These are phyloP conservation scores for Wickerhamomyces alni DNA, from an alignment of 805 yeast genomes.

Conservation along the genomic window DNA sequence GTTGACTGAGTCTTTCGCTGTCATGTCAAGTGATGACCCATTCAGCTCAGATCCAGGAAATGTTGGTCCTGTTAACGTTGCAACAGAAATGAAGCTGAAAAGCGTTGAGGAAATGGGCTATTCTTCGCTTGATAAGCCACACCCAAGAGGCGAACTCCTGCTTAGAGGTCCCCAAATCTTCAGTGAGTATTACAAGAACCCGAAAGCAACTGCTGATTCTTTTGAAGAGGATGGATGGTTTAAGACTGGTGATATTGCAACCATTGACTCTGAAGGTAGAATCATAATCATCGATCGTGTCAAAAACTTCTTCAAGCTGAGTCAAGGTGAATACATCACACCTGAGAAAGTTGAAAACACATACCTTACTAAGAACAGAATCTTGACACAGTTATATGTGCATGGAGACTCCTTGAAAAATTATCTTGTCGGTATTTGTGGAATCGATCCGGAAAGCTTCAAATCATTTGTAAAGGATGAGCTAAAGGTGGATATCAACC, in stretches of 20 bases:
- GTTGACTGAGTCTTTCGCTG: constrained; percentile 60
- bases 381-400: constrained; percentile 40
- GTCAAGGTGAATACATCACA: constrained; percentile 54
- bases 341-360: constrained; percentile 60
- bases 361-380: constrained; percentile 38
- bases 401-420: constrained; percentile 53
- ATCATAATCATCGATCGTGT: constrained; percentile 51
- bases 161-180: constrained; percentile 53
- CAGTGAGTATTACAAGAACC: constrained; percentile 42
- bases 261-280: constrained; percentile 29
- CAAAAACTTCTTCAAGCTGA: constrained; percentile 60
- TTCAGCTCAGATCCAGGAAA: constrained; percentile 34
- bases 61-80: constrained; percentile 44
- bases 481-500: constrained; percentile 1
- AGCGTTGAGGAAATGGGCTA: constrained; percentile 49
- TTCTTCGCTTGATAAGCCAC: constrained; percentile 37
- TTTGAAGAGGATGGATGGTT: constrained; percentile 49
- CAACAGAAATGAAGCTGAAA: constrained; percentile 45
- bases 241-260: constrained; percentile 52
- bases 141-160: constrained; percentile 48
- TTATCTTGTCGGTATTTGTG: constrained; percentile 48
- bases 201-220: constrained; percentile 39
- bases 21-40: constrained; percentile 33
- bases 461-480: constrained; percentile 9
- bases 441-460: constrained; percentile 39